Conservation (phyloP, 2,329 filamentous ascomycete genomes). For the Scedosporium apiospermum region DNA sequence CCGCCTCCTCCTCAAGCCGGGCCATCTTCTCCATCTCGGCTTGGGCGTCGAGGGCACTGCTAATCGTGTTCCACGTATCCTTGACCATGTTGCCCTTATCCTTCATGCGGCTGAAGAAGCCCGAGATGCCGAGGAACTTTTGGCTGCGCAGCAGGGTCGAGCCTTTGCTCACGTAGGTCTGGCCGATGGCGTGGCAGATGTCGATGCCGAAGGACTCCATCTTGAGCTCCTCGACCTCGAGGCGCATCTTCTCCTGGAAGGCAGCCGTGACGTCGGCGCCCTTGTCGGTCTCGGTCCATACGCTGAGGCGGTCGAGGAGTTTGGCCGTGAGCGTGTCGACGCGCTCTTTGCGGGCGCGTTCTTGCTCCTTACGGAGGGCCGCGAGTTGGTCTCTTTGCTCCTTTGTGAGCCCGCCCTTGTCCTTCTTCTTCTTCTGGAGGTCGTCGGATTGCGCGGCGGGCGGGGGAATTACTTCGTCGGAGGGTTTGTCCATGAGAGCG, state of each 20-base stretch:
- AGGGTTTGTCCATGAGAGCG: constrained; percentile 74
- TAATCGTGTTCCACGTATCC: constrained; percentile 98
- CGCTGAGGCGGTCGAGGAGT: constrained; percentile 76
- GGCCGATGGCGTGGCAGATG: constrained; percentile 88
- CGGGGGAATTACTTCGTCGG: constrained; percentile 59
- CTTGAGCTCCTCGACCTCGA: constrained; percentile 96
- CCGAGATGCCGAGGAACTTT: constrained; percentile 91
- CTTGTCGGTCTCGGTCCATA: constrained; percentile 98
- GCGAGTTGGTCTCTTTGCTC: constrained; percentile 89
- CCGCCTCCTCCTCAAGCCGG: constrained; percentile 85
- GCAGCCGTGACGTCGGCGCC: constrained; percentile 71
- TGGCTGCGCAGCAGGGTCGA: constrained; percentile 85
- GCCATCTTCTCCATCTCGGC: constrained; percentile 99
- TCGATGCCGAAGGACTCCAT: constrained; percentile 98
- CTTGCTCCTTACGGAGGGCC: constrained; percentile 80
- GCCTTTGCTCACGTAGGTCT: constrained; percentile 82
- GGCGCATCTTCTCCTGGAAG: constrained; percentile 86
- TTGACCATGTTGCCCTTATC: constrained; percentile 96
- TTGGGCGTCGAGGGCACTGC: constrained; percentile 90
- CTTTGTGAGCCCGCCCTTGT: constrained; percentile 71
- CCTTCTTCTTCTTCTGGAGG: constrained; percentile 28
- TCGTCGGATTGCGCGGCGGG: constrained; percentile 62
- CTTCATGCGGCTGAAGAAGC: constrained; percentile 88
- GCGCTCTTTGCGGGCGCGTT: constrained; percentile 76
- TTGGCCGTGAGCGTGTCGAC: constrained; percentile 78